Conservation (phyloP, 768 basidiomycete genomes). For the Boletus rubroflammeus region DNA sequence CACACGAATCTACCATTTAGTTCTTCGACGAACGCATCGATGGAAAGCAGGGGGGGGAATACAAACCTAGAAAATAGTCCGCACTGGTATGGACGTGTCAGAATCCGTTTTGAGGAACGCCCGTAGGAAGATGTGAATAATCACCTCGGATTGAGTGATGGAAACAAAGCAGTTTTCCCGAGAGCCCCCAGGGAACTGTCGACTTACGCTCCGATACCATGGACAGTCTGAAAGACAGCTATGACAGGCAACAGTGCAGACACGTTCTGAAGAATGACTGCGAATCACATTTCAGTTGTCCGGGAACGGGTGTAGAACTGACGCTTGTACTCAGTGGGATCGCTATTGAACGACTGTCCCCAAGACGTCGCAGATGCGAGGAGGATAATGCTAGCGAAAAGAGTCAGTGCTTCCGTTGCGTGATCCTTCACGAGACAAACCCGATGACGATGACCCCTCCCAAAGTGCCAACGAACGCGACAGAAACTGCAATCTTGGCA, state of each 20-base stretch:
- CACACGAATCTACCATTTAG: not conserved
- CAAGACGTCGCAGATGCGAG: constrained; percentile 45
- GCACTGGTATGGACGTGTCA: constrained; percentile 8
- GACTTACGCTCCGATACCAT: constrained; percentile 21
- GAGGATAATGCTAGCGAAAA: constrained; percentile 36
- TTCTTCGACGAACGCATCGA: not conserved
- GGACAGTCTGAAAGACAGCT: constrained; percentile 22
- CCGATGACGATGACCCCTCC: constrained; percentile 11
- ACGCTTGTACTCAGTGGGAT: constrained; percentile 33
- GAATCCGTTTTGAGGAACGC: not conserved
- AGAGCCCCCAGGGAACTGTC: constrained; percentile 17
- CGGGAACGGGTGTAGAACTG: not conserved
- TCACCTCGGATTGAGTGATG: constrained; percentile 24
- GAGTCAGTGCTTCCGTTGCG: not conserved
- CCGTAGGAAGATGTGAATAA: not conserved
- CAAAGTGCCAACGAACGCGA: constrained; percentile 16
- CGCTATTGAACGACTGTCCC: constrained; percentile 60
- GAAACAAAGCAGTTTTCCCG: constrained; percentile 21
- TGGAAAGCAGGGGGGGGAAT: not conserved
- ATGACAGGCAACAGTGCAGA: constrained; percentile 48
- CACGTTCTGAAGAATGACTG: constrained; percentile 42
- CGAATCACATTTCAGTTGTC: constrained; percentile 5
- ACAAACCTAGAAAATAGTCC: constrained; percentile 33
- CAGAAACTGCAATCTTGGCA: constrained; percentile 17
- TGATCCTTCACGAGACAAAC: not conserved